phyloP scores from a whole-genome alignment of 176 grass and related monocot genomes.

The Alopecurus myosuroides region DNA sequence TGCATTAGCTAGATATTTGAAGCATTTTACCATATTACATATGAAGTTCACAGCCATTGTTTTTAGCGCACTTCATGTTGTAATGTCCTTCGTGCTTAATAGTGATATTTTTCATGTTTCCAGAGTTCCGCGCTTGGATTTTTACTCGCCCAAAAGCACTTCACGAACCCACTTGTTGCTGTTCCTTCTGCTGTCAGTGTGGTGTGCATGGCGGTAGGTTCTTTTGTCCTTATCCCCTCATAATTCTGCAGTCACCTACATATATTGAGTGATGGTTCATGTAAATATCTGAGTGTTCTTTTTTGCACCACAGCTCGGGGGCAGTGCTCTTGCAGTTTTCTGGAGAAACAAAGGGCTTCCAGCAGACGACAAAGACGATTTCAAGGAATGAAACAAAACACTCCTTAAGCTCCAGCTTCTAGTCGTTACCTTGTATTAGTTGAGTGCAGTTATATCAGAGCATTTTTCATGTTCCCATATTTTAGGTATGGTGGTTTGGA shows the following conservation, averaged over 20 bases:
- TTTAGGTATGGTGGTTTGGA: not conserved
- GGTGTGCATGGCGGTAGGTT: slow-evolving; percentile 84
- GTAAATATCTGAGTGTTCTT: slow-evolving; percentile 9
- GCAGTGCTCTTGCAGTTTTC: slow-evolving; percentile 83
- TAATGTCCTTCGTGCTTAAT: slow-evolving; percentile 5
- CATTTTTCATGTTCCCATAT: slow-evolving; percentile 7
- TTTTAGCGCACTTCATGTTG: not conserved
- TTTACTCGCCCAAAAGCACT: slow-evolving; percentile 97
- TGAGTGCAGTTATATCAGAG: not conserved
- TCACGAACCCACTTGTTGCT: slow-evolving; percentile 90
- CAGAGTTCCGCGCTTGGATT: slow-evolving; percentile 98
- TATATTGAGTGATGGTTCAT: not conserved
- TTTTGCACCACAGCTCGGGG: slow-evolving; percentile 64
- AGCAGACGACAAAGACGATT: slow-evolving; percentile 90
- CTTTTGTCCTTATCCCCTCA: not conserved
- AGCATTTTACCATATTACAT: not conserved
- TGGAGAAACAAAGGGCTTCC: slow-evolving; percentile 86
- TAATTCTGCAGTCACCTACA: not conserved
- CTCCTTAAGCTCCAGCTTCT: not conserved
- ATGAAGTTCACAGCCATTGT: not conserved
- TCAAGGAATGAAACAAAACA: slow-evolving; percentile 63
- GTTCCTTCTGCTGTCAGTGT: slow-evolving; percentile 99
- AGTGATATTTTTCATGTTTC: not conserved
- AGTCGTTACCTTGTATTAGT: not conserved
- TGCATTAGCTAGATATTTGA: not conserved